Conservation (phyloP, 768 basidiomycete genomes). For the Naganishia vaughanmartiniae region DNA sequence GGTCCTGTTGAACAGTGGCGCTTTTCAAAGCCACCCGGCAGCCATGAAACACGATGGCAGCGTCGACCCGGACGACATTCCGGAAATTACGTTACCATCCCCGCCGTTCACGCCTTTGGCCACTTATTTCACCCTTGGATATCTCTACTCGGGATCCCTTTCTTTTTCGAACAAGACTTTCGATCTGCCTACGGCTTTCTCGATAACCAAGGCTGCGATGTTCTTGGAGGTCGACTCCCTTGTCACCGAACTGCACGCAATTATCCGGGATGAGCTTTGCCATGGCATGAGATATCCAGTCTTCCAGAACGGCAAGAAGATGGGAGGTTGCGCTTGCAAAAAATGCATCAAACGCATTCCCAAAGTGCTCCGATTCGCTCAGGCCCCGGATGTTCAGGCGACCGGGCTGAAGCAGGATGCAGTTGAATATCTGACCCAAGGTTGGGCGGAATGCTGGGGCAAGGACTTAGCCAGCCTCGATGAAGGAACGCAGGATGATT, state of each 20-base stretch:
- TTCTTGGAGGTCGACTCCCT: slow-evolving; percentile 76
- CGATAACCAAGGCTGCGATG: slow-evolving; percentile 75
- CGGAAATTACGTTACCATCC: slow-evolving; percentile 67
- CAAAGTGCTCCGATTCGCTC: slow-evolving; percentile 76
- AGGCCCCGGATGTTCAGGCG: slow-evolving; percentile 74
- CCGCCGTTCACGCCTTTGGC: slow-evolving; percentile 94
- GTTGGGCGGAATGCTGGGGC: slow-evolving; percentile 85
- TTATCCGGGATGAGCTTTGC: slow-evolving; percentile 81
- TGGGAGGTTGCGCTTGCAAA: slow-evolving; percentile 76
- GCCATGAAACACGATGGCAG: slow-evolving; percentile 35
- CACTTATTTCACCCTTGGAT: slow-evolving; percentile 88
- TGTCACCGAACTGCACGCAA: slow-evolving; percentile 73
- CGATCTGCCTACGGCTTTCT: slow-evolving; percentile 86
- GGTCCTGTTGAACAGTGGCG: slow-evolving; percentile 68
- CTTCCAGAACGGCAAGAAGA: slow-evolving; percentile 63
- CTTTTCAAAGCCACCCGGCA: slow-evolving; percentile 52
- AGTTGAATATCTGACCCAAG: slow-evolving; percentile 55
- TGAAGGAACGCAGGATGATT: slow-evolving; percentile 63
- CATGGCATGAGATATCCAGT: slow-evolving; percentile 69
- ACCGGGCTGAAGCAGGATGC: slow-evolving; percentile 68
- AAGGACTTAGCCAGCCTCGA: slow-evolving; percentile 72
- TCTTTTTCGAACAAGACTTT: slow-evolving; percentile 87
- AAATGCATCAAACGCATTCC: slow-evolving; percentile 79
- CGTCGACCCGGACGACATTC: slow-evolving; percentile 16
- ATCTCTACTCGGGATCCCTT: slow-evolving; percentile 91